Conservation (phyloP, 202 grass and related monocot genomes). For the Eragrostis tef region DNA sequence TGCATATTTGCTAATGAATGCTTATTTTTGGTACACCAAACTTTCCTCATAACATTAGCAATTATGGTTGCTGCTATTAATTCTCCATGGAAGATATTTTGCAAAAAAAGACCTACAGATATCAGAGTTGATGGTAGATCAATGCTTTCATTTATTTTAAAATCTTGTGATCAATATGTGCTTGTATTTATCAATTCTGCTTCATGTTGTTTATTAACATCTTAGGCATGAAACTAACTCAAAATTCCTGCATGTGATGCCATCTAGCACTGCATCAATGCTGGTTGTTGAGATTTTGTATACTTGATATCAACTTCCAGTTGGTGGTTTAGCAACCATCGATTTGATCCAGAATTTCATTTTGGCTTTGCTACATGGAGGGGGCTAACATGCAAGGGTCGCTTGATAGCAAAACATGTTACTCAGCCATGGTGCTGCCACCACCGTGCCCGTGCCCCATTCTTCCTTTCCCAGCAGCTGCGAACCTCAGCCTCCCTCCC, state of each 20-base stretch:
- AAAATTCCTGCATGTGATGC: neutral
- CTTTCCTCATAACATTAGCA: neutral
- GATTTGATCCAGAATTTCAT: constrained; percentile 11
- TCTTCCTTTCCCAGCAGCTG: too few species aligned
- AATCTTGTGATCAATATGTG: constrained; percentile 18
- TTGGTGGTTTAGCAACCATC: neutral
- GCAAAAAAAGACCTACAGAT: neutral
- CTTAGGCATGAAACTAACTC: neutral
- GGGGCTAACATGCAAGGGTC: too few species aligned
- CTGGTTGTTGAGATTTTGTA: constrained; percentile 11
- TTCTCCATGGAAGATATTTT: neutral
- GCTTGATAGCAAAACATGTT: too few species aligned
- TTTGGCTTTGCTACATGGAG: neutral
- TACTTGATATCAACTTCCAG: constrained; percentile 27
- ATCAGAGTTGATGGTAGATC: neutral
- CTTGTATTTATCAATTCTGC: constrained; percentile 4
- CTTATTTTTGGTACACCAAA: neutral
- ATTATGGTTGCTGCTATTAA: neutral
- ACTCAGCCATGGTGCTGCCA: too few species aligned
- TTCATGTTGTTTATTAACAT: constrained; percentile 21
- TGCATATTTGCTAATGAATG: neutral
- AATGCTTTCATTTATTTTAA: neutral
- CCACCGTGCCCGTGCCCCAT: too few species aligned
- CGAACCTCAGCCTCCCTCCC: too few species aligned
- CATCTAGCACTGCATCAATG: constrained; percentile 2